Evolutionary conservation across 768 basidiomycete species (phyloP).

Genomic region (Fomitopsis serialis): DNA sequence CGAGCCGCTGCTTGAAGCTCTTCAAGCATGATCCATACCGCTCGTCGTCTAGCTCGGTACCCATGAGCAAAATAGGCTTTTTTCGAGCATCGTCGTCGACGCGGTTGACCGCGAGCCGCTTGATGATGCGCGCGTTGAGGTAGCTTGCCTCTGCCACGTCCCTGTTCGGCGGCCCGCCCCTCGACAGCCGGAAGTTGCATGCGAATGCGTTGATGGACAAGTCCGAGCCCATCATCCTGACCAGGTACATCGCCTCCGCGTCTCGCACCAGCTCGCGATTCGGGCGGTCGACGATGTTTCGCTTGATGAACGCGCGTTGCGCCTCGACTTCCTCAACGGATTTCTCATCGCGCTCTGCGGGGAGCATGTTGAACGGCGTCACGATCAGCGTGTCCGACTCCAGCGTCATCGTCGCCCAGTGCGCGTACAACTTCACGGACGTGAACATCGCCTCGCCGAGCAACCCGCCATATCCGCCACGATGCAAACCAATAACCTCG

Average conservation of each 20-base stretch:
- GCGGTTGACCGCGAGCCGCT: slow-evolving; percentile 31
- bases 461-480: slow-evolving; percentile 32
- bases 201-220: slow-evolving; percentile 41
- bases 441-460: slow-evolving; percentile 35
- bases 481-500: slow-evolving; percentile 34
- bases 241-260: slow-evolving; percentile 17
- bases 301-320: slow-evolving; percentile 27
- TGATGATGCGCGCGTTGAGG: slow-evolving; percentile 34
- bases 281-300: slow-evolving; percentile 21
- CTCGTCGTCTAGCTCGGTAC: slow-evolving; percentile 26
- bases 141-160: slow-evolving; percentile 37
- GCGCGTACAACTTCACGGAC: slow-evolving; percentile 32
- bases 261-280: slow-evolving; percentile 29
- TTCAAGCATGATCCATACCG: slow-evolving; percentile 30
- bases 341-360: slow-evolving; percentile 22
- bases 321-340: slow-evolving; percentile 18
- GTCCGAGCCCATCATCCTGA: slow-evolving; percentile 32
- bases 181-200: slow-evolving; percentile 33
- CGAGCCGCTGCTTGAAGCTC: slow-evolving; percentile 33
- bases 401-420: slow-evolving; percentile 36
- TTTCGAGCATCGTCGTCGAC: slow-evolving; percentile 16
- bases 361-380: slow-evolving; percentile 34
- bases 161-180: slow-evolving; percentile 25
- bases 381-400: slow-evolving; percentile 29
- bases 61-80: slow-evolving; percentile 24